Percentiles rank a stretch among this genome's conserved stretches.
phyloP scores from a whole-genome alignment of 306 rosid species.

The Casuarina glauca region DNA sequence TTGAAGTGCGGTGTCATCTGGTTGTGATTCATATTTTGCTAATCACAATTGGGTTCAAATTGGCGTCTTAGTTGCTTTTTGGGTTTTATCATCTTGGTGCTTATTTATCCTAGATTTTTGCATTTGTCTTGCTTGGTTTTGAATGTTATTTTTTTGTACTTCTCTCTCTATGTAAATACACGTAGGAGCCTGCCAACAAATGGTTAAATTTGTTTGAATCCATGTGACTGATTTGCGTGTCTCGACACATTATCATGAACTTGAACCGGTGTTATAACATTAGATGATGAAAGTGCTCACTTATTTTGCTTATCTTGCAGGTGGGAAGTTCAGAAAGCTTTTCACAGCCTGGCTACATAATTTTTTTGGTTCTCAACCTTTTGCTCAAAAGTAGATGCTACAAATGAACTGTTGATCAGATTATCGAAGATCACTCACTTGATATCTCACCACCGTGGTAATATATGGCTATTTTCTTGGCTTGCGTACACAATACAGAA shows the following conservation, averaged over 20 bases:
- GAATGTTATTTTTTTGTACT: neutral
- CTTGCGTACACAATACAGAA: neutral
- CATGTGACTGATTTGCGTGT: neutral
- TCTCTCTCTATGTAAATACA: neutral
- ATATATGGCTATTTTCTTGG: neutral
- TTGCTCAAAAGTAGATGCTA: conserved; percentile 3
- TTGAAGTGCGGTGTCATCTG: neutral
- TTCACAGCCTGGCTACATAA: conserved; percentile 4
- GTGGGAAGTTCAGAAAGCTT: neutral
- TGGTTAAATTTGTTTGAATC: neutral
- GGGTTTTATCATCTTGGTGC: neutral
- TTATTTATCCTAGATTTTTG: neutral
- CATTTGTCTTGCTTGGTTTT: neutral
- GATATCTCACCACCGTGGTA: neutral
- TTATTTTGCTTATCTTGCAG: conserved; percentile 12
- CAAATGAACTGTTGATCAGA: conserved; percentile 1
- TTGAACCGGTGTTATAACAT: neutral
- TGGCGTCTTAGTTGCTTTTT: neutral
- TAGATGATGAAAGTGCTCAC: neutral
- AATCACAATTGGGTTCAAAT: neutral
- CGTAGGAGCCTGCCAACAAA: neutral
- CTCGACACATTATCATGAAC: neutral
- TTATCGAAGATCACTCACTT: neutral
- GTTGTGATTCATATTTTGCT: neutral
- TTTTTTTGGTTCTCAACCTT: conserved; percentile 8